A percentile compares a stretch with the other conserved stretches of the same genome.
Evolutionary conservation across 805 yeast genomes (phyloP).

Genomic region (Hanseniaspora occidentalis): DNA sequence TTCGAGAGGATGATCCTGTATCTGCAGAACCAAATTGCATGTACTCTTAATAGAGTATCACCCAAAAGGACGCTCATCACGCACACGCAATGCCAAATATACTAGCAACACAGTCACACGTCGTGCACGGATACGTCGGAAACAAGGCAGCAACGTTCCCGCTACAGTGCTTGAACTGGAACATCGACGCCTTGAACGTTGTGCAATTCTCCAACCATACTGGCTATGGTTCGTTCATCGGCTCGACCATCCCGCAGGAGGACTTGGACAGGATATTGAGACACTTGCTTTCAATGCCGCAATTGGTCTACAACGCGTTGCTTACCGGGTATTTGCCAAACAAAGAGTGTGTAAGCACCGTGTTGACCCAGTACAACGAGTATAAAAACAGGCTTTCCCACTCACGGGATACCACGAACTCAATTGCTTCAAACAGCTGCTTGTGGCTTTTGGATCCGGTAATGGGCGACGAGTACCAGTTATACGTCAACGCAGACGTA

Average conservation of each 20-base stretch:
- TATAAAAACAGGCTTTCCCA: slow-evolving; percentile 21
- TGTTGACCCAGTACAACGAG: slow-evolving; percentile 28
- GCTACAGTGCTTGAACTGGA: slow-evolving; percentile 53
- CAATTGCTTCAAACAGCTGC: slow-evolving; percentile 9
- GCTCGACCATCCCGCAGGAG: background rate
- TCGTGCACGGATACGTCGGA: slow-evolving; percentile 64
- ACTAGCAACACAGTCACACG: slow-evolving; percentile 42
- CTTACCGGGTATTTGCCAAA: slow-evolving; percentile 63
- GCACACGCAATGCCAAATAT: background rate
- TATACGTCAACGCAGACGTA: slow-evolving; percentile 49
- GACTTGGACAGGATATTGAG: background rate
- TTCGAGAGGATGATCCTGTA: too few species aligned
- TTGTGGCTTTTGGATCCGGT: slow-evolving; percentile 65
- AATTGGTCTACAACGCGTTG: slow-evolving; percentile 36
- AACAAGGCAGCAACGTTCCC: slow-evolving; percentile 57
- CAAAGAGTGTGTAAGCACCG: slow-evolving; percentile 32
- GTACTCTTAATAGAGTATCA: background rate
- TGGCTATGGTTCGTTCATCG: slow-evolving; percentile 37
- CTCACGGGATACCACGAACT: background rate
- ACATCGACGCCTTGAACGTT: slow-evolving; percentile 53
- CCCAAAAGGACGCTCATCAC: background rate
- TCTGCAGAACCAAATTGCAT: too few species aligned
- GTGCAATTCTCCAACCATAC: slow-evolving; percentile 62
- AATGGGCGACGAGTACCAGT: slow-evolving; percentile 64
- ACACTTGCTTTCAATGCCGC: background rate